Conservation (phyloP, 2,329 filamentous ascomycete species). For the Ascochyta rabiei region DNA sequence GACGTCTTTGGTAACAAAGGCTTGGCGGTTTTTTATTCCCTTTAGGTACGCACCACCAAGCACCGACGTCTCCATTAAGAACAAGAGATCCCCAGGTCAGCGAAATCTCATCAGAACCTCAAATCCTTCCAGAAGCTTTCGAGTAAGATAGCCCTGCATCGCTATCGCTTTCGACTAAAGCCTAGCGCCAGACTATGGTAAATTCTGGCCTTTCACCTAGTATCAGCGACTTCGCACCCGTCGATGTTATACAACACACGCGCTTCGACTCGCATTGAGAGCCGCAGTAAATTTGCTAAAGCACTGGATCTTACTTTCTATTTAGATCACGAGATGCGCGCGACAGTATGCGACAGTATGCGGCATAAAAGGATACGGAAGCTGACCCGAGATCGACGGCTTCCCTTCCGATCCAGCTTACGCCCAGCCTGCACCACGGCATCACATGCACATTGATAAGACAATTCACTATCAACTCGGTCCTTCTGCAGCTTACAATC, state of each 20-base stretch:
- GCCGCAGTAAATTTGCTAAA: neutral
- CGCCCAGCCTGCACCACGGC: constrained; percentile 1
- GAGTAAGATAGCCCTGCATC: neutral
- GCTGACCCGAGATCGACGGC: constrained; percentile 1
- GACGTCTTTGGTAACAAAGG: constrained; percentile 4
- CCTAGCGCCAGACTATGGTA: neutral
- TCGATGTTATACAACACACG: neutral
- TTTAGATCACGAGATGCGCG: neutral
- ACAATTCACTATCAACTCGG: neutral
- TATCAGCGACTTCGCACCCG: neutral
- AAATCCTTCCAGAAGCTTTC: neutral
- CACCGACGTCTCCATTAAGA: neutral
- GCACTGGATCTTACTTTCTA: constrained; percentile 7
- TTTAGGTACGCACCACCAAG: neutral
- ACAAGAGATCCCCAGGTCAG: neutral
- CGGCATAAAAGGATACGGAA: neutral
- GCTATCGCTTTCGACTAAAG: neutral
- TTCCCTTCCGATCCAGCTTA: constrained; percentile 1
- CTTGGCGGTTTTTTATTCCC: neutral
- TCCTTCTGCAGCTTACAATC: neutral
- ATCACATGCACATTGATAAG: neutral
- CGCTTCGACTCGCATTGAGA: neutral
- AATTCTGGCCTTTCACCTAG: neutral
- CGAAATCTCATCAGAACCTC: neutral
- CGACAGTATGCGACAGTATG: neutral